Base-by-base conservation (phyloP, 2,329 filamentous ascomycete species). In the Hymenoscyphus occultus region DNA sequence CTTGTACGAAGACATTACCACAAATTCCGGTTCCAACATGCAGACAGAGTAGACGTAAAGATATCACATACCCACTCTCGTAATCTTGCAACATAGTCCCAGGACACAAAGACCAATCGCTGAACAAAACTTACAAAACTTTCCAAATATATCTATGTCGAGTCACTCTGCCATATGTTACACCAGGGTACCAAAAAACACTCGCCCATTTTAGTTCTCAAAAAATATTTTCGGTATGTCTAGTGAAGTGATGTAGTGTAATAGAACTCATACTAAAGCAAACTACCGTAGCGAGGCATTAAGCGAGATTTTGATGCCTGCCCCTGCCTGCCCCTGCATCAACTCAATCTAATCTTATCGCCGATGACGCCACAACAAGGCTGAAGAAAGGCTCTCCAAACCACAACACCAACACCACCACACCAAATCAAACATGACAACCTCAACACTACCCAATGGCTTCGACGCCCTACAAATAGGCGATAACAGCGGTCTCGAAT, bases 341-440 rank as follows among this genome's bases (percentile, higher is more conserved):
- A 28, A 28, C 28, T 28, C 28, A 28, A 14, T 14, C 16, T 12
- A 31, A n/a, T 10, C 5, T 13, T 39, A 58, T 58, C 39, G 32
- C 51, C 58, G 56, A 32, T 59, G 10, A 19, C 10, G 12, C 42
- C 63, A 56, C 67, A 65, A 65, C 68, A 31, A 65, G 54, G 61
- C 39, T 64, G 56, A 70, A 70, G 35, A 35, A 58, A 58, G 56
- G 39, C 32, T 31, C 28, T 16, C 14, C 9, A 28, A 22, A 32
- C 13, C 48, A 5, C 28, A 19, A 19, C 31, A 40, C 19, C 51
- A 59, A 58, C 51, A 59, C 19, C 16, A 58, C 16, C 9, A 60
- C 31, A 61, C 28, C 39, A 61, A 32, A 58, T n/a, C 39, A 35
- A 60, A n/a, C 61, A 62, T 72, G 68, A 45, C 71, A 13, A 57